Percentiles rank a stretch among this genome's conserved stretches.
phyloP scores from a whole-genome alignment of 2,329 filamentous ascomycete species.

The Beauveria medogensis region DNA sequence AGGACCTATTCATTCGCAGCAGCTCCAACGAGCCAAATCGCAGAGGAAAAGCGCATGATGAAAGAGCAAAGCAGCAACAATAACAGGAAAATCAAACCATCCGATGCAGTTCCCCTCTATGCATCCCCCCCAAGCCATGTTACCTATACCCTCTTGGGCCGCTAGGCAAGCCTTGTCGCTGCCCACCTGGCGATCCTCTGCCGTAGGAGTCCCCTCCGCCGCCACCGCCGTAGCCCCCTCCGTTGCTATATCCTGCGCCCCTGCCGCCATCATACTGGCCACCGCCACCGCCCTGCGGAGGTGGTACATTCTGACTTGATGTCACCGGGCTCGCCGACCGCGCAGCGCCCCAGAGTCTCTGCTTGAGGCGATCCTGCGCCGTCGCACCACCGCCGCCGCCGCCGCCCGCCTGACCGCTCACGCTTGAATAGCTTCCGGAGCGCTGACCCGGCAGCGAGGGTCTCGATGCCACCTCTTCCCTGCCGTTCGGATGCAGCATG shows the following conservation, averaged over 20 bases:
- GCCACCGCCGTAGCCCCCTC: conserved; percentile 24
- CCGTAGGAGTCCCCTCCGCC: conserved; percentile 13
- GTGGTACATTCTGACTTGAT: conserved; percentile 27
- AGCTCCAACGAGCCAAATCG: background rate
- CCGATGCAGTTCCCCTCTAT: background rate
- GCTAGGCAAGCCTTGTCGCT: conserved; percentile 36
- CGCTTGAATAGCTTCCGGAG: conserved; percentile 64
- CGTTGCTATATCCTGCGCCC: conserved; percentile 25
- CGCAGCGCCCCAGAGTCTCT: conserved; percentile 59
- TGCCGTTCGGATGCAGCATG: conserved; percentile 14
- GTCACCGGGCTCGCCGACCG: conserved; percentile 46
- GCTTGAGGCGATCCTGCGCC: conserved; percentile 76
- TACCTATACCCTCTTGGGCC: conserved; percentile 36
- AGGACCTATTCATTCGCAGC: background rate
- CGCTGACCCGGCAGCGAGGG: conserved; percentile 62
- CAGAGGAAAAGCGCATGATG: background rate
- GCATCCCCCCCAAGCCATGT: background rate
- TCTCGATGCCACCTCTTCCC: conserved; percentile 37
- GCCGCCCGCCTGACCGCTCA: conserved; percentile 22
- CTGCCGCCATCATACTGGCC: conserved; percentile 23
- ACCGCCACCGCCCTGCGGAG: background rate
- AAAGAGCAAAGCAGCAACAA: background rate
- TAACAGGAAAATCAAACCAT: background rate
- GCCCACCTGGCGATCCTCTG: conserved; percentile 9
- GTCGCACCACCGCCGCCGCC: conserved; percentile 40